Conservation (phyloP, 192 early-diverging fungal species). For the Paraglomus brasilianum region DNA sequence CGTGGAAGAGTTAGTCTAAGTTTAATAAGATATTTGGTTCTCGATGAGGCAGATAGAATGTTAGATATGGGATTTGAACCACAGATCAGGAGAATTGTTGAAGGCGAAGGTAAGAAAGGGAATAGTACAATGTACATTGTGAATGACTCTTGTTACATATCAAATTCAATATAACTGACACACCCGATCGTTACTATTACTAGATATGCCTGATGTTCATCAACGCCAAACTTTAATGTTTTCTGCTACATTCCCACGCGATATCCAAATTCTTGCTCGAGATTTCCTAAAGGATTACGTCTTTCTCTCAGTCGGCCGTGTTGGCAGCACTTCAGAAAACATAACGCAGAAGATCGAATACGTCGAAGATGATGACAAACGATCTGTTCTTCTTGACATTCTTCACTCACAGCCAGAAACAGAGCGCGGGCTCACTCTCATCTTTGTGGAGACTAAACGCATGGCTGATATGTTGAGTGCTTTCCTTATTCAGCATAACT, state of each 20-base stretch:
- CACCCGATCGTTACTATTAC: too few species aligned
- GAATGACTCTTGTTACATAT: too few species aligned
- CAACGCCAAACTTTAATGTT: constrained; percentile 94
- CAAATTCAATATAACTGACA: too few species aligned
- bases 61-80: constrained; percentile 94
- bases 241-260: constrained; percentile 88
- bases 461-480: constrained; percentile 88
- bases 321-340: constrained; percentile 93
- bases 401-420: constrained; percentile 53
- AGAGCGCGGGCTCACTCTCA: constrained; percentile 75
- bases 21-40: constrained; percentile 81
- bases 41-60: constrained; percentile 98
- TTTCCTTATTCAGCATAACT: constrained; percentile 69
- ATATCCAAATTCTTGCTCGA: constrained; percentile 83
- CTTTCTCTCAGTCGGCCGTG: constrained; percentile 88
- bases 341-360: constrained; percentile 92
- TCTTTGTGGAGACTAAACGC: constrained; percentile 97
- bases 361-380: constrained; percentile 94
- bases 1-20: constrained; percentile 73
- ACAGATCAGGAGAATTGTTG: constrained; percentile 87
- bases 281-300: constrained; percentile 84
- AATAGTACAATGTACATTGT: too few species aligned
- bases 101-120: constrained; percentile 48
- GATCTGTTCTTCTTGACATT: constrained; percentile 83
- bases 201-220: constrained; percentile 63